Conservation (phyloP, 306 rosid genomes). For the Pterocarpus santalinus region DNA sequence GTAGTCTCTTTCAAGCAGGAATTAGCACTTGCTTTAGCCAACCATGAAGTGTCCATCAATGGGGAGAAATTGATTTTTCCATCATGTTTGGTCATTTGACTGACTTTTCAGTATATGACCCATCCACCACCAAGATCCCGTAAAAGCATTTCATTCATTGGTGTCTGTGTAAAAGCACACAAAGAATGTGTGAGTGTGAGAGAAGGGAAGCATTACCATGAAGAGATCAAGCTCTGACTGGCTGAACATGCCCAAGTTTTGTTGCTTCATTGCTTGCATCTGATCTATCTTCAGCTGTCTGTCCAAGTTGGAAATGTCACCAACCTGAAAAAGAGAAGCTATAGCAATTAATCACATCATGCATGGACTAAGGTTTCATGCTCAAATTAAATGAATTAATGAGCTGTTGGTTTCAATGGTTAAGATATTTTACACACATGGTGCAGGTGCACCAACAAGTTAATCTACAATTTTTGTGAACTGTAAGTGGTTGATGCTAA, state of each 20-base stretch:
- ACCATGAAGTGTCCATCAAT: slow-evolving; percentile 47
- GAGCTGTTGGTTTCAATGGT: not conserved
- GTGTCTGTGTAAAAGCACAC: slow-evolving; percentile 20
- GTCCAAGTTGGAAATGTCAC: slow-evolving; percentile 56
- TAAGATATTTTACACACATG: not conserved
- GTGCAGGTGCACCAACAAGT: slow-evolving; percentile 15
- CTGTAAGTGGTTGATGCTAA: not conserved
- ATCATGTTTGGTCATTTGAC: slow-evolving; percentile 44
- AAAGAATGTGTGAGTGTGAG: not conserved
- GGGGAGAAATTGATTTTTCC: slow-evolving; percentile 22
- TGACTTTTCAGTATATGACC: slow-evolving; percentile 43
- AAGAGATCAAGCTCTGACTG: slow-evolving; percentile 84
- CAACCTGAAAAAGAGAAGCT: slow-evolving; percentile 55
- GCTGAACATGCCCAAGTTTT: slow-evolving; percentile 52
- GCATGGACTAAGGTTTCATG: slow-evolving; percentile 5
- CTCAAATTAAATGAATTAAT: not conserved
- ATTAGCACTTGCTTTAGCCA: slow-evolving; percentile 48
- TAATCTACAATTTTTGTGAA: not conserved
- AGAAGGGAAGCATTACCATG: slow-evolving; percentile 65
- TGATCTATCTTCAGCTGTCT: slow-evolving; percentile 52
- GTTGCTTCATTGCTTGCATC: slow-evolving; percentile 53
- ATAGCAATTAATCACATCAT: not conserved
- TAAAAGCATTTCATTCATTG: slow-evolving; percentile 30
- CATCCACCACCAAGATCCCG: not conserved
- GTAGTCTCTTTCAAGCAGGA: slow-evolving; percentile 49